phyloP scores from a whole-genome alignment of 495 filamentous ascomycete genomes.

The Penicillium longicatenatum region DNA sequence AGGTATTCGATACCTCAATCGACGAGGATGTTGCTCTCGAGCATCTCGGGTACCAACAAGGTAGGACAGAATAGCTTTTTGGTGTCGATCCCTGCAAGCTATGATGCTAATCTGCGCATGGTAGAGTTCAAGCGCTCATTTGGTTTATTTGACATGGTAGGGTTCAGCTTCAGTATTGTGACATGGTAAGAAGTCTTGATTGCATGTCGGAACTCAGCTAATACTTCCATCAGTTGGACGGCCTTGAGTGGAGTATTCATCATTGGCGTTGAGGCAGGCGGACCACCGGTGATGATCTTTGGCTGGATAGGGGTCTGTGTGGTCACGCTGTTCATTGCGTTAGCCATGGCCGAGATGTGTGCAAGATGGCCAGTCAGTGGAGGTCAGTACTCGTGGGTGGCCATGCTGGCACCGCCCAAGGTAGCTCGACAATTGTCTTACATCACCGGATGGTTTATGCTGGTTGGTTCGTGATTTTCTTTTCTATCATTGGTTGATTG shows the following conservation, averaged over 20 bases:
- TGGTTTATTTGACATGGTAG: constrained; percentile 50
- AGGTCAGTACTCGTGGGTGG: constrained; percentile 50
- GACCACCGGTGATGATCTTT: constrained; percentile 52
- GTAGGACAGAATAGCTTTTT: not conserved
- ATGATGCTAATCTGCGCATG: constrained; percentile 14
- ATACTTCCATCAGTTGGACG: constrained; percentile 37
- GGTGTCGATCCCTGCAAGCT: not conserved
- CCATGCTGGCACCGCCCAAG: constrained; percentile 44
- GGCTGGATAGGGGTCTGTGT: constrained; percentile 47
- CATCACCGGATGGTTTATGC: constrained; percentile 45
- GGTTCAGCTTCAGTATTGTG: constrained; percentile 52
- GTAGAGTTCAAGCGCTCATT: constrained; percentile 52
- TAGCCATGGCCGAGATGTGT: constrained; percentile 53
- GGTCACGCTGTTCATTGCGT: constrained; percentile 43
- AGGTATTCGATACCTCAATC: constrained; percentile 28
- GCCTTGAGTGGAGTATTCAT: constrained; percentile 49
- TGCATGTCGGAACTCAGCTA: not conserved
- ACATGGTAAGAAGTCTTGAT: constrained; percentile 28
- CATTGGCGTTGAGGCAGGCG: constrained; percentile 46
- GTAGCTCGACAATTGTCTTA: constrained; percentile 37
- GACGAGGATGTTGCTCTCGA: constrained; percentile 42
- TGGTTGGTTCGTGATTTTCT: constrained; percentile 30
- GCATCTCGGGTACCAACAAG: constrained; percentile 50
- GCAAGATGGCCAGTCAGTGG: constrained; percentile 43
- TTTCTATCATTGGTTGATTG: not conserved